A percentile compares a stretch with the other conserved stretches of the same genome.
Evolutionary conservation across 1,284 basidiomycete species (phyloP).

Genomic region (Albatrellus sp.): DNA sequence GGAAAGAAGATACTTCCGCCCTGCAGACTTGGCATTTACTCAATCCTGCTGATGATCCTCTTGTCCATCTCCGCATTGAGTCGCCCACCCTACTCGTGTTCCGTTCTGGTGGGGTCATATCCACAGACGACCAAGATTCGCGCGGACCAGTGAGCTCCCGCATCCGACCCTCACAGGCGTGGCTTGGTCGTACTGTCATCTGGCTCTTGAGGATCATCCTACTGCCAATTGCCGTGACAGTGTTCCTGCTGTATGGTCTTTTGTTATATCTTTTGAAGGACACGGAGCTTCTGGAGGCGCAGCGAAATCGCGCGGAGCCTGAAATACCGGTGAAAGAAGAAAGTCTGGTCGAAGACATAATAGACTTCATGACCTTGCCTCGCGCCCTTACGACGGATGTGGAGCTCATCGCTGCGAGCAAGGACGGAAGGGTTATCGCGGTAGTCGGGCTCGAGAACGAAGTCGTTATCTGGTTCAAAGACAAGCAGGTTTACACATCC

Average conservation of each 20-base stretch:
- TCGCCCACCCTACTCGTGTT: constrained; percentile 70
- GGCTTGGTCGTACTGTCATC: constrained; percentile 42
- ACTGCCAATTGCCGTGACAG: constrained; percentile 75
- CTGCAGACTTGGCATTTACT: constrained; percentile 70
- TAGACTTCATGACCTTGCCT: constrained; percentile 61
- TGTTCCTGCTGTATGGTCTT: constrained; percentile 63
- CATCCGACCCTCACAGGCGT: constrained; percentile 30
- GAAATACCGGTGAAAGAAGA: constrained; percentile 18
- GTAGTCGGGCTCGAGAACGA: constrained; percentile 74
- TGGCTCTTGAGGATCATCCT: constrained; percentile 78
- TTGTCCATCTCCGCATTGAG: constrained; percentile 75
- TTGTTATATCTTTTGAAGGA: constrained; percentile 88
- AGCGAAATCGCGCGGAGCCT: constrained; percentile 46
- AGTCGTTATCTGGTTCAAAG: constrained; percentile 51
- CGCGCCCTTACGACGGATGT: constrained; percentile 72
- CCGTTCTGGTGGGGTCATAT: constrained; percentile 20
- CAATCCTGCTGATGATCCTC: constrained; percentile 58
- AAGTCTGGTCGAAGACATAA: constrained; percentile 28
- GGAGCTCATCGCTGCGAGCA: constrained; percentile 64
- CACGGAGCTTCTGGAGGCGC: constrained; percentile 81
- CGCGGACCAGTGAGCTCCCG: constrained; percentile 19
- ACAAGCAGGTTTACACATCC: constrained; percentile 27
- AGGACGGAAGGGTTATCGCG: constrained; percentile 48
- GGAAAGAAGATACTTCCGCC: constrained; percentile 30
- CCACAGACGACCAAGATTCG: constrained; percentile 8